Base-by-base conservation (phyloP, 1,284 basidiomycete genomes). In the Rhodotorula glutinis region DNA sequence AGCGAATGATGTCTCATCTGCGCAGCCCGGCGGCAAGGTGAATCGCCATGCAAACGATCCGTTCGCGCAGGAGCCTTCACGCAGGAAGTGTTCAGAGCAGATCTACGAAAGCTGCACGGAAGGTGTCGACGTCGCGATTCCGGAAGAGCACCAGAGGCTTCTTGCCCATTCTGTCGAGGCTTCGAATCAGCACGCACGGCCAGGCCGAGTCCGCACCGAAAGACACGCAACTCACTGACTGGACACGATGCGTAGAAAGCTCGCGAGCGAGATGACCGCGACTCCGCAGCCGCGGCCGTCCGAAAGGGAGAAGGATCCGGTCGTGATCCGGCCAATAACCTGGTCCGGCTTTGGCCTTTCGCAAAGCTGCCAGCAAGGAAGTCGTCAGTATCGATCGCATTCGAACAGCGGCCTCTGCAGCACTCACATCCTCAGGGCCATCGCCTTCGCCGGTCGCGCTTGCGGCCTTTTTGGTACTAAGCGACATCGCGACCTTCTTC, bases 241-340 rank as follows among this genome's bases (percentile, higher is more conserved):
- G 38, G 47, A 25, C 43, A 77, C 38, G n/a, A 79, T 30, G 3
- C 83, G 81, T 21, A 89, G 74, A 51, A 87, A 82, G 29, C 80
- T 80, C 9, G 76, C 73, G 9, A 92, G 76, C 1, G 88, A 81
- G 16, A 94, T 79, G 0, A 85, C 85, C 8, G 86, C 92, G 13
- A 93, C 82, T 0, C 85, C 91, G 74, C 85, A 85, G 0, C 89
- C 90, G 60, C 83, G 79, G 0, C 92, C 91, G 27, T 86, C 82
- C 0, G 86, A 84, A 3, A 95, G 82, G 0, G 90, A 92, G 75
- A 85, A 88, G 69, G 87, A 87, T 1, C 91, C 91, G 0, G 88
- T 87, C 0, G 89, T 88, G 9, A 92, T 83, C 73, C 89, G 90
- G 1, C 92, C 92, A 57, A 93, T 85, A 27, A 89, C 81, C 1